Evolutionary conservation across 306 rosid species (phyloP).

Genomic region (Hylodesmum podocarpum): DNA sequence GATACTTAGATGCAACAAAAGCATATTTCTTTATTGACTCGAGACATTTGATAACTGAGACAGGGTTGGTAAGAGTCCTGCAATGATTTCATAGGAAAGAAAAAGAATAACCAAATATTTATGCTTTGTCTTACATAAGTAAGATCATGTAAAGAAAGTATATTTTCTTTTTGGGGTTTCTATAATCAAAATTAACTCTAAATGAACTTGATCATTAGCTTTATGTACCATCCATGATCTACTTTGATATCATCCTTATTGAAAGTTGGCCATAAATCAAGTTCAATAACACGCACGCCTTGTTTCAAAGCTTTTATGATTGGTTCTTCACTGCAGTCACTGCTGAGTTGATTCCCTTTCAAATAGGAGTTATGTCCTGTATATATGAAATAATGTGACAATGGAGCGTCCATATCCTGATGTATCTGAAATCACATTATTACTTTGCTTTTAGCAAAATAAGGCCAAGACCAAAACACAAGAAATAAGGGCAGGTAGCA

Average conservation of each 20-base stretch:
- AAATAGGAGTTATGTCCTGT: conserved; percentile 97
- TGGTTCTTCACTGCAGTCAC: conserved; percentile 87
- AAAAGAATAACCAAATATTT: background rate
- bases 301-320: conserved; percentile 67
- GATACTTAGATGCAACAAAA: conserved; percentile 77
- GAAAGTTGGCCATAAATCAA: conserved; percentile 91
- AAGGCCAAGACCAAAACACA: background rate
- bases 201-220: background rate
- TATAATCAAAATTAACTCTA: background rate
- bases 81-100: conserved; percentile 26
- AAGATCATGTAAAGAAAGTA: background rate
- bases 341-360: conserved; percentile 85
- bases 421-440: conserved; percentile 59
- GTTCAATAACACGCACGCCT: conserved; percentile 83
- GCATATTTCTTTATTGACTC: conserved; percentile 71
- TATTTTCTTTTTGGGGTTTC: background rate
- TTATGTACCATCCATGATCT: conserved; percentile 82
- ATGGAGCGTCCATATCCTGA: conserved; percentile 88
- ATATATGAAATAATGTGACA: conserved; percentile 91
- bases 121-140: background rate
- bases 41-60: conserved; percentile 68
- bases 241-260: conserved; percentile 72
- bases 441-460: conserved; percentile 21
- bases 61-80: conserved; percentile 92
- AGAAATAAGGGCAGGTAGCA: background rate